Conservation (phyloP, 257 asterid genomes). For the Paulownia fortunei region DNA sequence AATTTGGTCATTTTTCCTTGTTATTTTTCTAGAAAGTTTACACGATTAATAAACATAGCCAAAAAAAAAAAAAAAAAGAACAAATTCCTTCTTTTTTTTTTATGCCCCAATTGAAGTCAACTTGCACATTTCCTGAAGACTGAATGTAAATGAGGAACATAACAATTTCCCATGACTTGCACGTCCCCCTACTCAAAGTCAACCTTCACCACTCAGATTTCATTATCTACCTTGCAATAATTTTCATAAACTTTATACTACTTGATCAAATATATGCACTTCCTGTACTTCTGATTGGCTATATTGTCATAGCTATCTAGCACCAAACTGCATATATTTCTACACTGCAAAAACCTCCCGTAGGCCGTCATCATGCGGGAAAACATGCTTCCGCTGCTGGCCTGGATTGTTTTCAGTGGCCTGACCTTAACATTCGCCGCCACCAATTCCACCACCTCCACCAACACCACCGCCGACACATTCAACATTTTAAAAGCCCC, state of each 20-base stretch:
- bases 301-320: too few species aligned
- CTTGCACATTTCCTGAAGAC: background rate
- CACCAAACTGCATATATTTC: background rate
- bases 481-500: conserved; percentile 36
- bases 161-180: background rate
- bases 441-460: conserved; percentile 26
- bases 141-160: too few species aligned
- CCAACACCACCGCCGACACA: conserved; percentile 43
- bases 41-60: too few species aligned
- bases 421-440: conserved; percentile 37
- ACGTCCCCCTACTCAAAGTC: conserved; percentile 10
- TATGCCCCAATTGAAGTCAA: background rate
- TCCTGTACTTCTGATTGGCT: background rate
- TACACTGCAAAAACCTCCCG: background rate
- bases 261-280: background rate
- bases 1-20: too few species aligned
- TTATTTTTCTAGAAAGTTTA: too few species aligned
- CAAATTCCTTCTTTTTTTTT: too few species aligned
- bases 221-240: background rate
- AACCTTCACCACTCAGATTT: conserved; percentile 1
- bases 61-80: too few species aligned
- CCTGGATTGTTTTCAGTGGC: conserved; percentile 26
- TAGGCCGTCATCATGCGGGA: conserved; percentile 8
- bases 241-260: background rate
- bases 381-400: conserved; percentile 22